These are phyloP conservation scores for Naegleria lovaniensis DNA, from an alignment of 208 protist species.

Conservation along the genomic window DNA sequence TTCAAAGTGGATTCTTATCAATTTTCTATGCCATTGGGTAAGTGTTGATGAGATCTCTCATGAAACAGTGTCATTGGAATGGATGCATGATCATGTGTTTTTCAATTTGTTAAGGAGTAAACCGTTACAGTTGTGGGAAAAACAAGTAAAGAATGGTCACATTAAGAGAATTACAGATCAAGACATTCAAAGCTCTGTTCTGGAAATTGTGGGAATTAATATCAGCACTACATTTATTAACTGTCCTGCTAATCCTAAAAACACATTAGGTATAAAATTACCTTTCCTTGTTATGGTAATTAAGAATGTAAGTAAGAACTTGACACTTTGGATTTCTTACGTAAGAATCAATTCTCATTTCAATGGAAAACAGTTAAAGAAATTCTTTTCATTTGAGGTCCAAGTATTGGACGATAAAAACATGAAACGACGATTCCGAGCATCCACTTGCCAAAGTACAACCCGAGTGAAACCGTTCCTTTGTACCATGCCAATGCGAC, in stretches of 20 bases:
- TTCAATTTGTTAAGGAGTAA: conserved; percentile 60
- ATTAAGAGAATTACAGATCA: conserved; percentile 98
- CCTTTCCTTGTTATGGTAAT: conserved; percentile 99
- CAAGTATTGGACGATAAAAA: conserved; percentile 99
- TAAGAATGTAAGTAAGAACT: conserved; percentile 81
- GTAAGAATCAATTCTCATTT: too few species aligned
- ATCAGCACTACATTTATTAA: conserved; percentile 92
- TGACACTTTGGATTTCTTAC: neutral
- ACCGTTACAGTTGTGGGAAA: conserved; percentile 97
- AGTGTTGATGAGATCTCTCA: too few species aligned
- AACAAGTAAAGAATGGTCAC: conserved; percentile 91
- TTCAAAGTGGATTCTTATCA: conserved; percentile 94
- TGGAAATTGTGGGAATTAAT: conserved; percentile 97
- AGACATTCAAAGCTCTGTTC: conserved; percentile 96
- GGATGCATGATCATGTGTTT: neutral
- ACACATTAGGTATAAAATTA: conserved; percentile 98
- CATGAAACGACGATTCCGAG: conserved; percentile 92
- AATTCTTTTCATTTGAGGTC: conserved; percentile 99
- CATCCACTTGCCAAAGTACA: conserved; percentile 96
- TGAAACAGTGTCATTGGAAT: too few species aligned
- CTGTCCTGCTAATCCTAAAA: conserved; percentile 87
- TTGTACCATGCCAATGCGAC: conserved; percentile 98
- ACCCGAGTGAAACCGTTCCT: conserved; percentile 98
- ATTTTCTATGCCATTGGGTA: conserved; percentile 96
- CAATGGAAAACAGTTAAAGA: conserved; percentile 61